Conservation (phyloP, 1,284 basidiomycete genomes). For the Marasmius tenuissimus region DNA sequence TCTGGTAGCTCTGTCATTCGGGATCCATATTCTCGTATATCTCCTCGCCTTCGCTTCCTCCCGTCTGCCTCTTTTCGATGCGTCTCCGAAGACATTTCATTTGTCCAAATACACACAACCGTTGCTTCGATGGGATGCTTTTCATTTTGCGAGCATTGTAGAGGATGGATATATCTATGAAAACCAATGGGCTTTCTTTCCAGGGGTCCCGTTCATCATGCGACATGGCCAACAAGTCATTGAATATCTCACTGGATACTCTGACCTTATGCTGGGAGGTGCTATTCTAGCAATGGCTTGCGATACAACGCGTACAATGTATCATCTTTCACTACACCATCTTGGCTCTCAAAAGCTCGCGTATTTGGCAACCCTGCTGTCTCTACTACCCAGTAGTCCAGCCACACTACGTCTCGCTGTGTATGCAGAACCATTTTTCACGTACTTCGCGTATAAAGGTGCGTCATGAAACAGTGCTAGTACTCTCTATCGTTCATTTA, state of each 20-base stretch:
- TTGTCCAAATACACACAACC: slow-evolving; percentile 22
- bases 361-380: slow-evolving; percentile 62
- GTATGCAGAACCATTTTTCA: slow-evolving; percentile 87
- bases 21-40: slow-evolving; percentile 17
- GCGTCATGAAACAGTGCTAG: slow-evolving; percentile 16
- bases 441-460: slow-evolving; percentile 77
- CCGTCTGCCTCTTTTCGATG: slow-evolving; percentile 28
- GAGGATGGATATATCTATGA: slow-evolving; percentile 71
- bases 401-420: slow-evolving; percentile 69
- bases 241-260: slow-evolving; percentile 7
- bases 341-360: slow-evolving; percentile 58
- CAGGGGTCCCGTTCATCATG: slow-evolving; percentile 65
- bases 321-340: slow-evolving; percentile 58
- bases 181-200: slow-evolving; percentile 88
- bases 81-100: slow-evolving; percentile 37
- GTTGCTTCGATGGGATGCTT: slow-evolving; percentile 84
- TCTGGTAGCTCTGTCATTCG: slow-evolving; percentile 17
- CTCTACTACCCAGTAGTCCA: slow-evolving; percentile 81
- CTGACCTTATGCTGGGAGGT: slow-evolving; percentile 29
- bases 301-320: slow-evolving; percentile 57
- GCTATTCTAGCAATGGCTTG: slow-evolving; percentile 42
- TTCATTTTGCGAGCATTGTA: slow-evolving; percentile 79
- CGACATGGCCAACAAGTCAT: slow-evolving; percentile 32
- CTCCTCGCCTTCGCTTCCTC: slow-evolving; percentile 7
- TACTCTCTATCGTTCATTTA: slow-evolving; percentile 4